Conservation (phyloP, 139 green algal species). For the Chlorella ohadii region DNA sequence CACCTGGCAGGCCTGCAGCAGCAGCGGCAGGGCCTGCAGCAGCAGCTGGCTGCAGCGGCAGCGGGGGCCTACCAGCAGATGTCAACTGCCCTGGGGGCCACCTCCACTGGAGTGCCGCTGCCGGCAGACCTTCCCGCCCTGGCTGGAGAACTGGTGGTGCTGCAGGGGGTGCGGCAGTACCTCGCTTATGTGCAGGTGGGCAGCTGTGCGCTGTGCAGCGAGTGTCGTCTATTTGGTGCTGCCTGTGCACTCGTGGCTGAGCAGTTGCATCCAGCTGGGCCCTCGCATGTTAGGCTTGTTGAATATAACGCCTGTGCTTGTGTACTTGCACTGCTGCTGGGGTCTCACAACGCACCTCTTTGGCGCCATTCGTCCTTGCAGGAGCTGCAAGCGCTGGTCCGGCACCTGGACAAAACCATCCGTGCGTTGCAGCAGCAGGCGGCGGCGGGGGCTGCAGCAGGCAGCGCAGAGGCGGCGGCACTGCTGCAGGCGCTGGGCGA, state of each 20-base stretch:
- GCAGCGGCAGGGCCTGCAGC: conserved; percentile 15
- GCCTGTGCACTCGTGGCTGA: too few relatives aligned
- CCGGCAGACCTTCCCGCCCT: conserved; percentile 39
- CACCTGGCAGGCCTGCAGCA: conserved; percentile 1
- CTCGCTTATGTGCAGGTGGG: conserved; percentile 14
- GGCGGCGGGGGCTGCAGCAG: not conserved
- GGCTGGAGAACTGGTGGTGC: conserved; percentile 53
- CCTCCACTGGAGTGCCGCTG: conserved; percentile 28
- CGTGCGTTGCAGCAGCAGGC: conserved; percentile 30
- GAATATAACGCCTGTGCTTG: too few relatives aligned
- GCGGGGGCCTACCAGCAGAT: conserved; percentile 16
- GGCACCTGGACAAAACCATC: conserved; percentile 38
- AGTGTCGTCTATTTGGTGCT: too few relatives aligned
- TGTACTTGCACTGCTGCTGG: too few relatives aligned
- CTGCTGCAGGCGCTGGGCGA: not conserved
- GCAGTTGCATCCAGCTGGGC: too few relatives aligned
- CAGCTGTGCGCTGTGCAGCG: too few relatives aligned
- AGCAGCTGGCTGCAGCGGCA: conserved; percentile 31
- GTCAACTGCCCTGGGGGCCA: not conserved
- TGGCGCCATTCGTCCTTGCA: too few relatives aligned
- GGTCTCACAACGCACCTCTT: too few relatives aligned
- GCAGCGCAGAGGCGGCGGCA: not conserved
- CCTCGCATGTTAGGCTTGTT: too few relatives aligned
- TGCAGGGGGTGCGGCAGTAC: conserved; percentile 39
- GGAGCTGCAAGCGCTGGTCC: conserved; percentile 41